Conservation (phyloP, 768 basidiomycete genomes). For the Tricholoma matsutake region DNA sequence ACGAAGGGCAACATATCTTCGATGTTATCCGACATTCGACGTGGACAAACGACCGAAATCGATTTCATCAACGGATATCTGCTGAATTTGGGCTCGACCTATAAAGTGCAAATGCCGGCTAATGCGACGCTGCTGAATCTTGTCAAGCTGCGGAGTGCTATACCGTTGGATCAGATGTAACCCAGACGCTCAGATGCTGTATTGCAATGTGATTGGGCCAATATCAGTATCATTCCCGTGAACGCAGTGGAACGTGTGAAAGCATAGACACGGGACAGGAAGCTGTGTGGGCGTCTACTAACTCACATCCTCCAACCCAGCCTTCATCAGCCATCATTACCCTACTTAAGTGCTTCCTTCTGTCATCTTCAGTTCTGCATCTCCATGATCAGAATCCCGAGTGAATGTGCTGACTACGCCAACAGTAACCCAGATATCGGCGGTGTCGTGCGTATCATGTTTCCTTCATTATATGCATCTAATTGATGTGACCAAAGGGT, state of each 20-base stretch:
- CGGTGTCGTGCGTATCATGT: conserved; percentile 23
- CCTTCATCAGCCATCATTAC: no score
- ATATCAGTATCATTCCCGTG: neutral
- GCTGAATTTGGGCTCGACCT: conserved; percentile 52
- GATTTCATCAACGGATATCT: conserved; percentile 84
- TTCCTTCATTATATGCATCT: neutral
- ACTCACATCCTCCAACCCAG: neutral
- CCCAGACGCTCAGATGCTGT: neutral
- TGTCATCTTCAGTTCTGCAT: neutral
- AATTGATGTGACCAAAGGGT: conserved; percentile 17
- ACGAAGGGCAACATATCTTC: conserved; percentile 75
- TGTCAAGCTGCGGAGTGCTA: conserved; percentile 52
- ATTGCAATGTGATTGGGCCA: neutral
- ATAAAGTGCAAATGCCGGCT: conserved; percentile 56
- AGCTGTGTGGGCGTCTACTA: conserved; percentile 3
- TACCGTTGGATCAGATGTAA: conserved; percentile 53
- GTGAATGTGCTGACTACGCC: conserved; percentile 15
- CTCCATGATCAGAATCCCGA: conserved; percentile 7
- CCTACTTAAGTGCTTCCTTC: neutral
- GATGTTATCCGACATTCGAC: conserved; percentile 71
- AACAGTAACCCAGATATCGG: conserved; percentile 32
- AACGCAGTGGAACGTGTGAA: no score
- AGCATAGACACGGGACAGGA: neutral
- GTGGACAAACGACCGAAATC: conserved; percentile 69
- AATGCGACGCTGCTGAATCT: conserved; percentile 55